Percentiles rank a stretch among this genome's conserved stretches.
Evolutionary conservation across 371 early-diverging fungal species (phyloP).

Genomic region (Circinella umbellata): DNA sequence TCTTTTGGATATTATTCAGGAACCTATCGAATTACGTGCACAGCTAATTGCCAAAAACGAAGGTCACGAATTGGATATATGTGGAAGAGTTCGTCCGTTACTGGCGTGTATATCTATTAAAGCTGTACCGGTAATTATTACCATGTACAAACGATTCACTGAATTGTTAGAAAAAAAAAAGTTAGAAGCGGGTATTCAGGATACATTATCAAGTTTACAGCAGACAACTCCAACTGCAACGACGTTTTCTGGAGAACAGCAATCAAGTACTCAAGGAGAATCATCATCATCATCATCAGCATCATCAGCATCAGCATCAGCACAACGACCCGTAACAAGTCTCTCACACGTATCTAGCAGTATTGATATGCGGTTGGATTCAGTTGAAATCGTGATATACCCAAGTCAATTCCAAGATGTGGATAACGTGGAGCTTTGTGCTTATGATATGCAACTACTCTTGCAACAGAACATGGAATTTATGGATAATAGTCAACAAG

Average conservation of each 20-base stretch:
- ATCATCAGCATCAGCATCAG: not conserved
- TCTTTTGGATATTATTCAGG: conserved; percentile 53
- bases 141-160: conserved; percentile 55
- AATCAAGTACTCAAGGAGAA: too few species aligned
- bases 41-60: conserved; percentile 19
- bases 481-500: conserved; percentile 18
- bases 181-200: conserved; percentile 34
- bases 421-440: conserved; percentile 68
- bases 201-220: conserved; percentile 1
- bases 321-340: conserved; percentile 1
- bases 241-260: too few species aligned
- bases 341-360: conserved; percentile 4
- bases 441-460: conserved; percentile 29
- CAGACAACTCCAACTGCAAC: not conserved
- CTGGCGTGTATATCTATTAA: conserved; percentile 57
- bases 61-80: conserved; percentile 18
- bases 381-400: conserved; percentile 57
- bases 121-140: conserved; percentile 69
- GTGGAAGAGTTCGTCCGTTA: conserved; percentile 28
- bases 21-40: conserved; percentile 34
- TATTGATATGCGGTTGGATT: conserved; percentile 15
- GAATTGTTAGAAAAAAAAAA: conserved; percentile 67
- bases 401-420: conserved; percentile 75
- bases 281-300: not conserved
- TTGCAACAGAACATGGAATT: conserved; percentile 28